A percentile compares a stretch with the other conserved stretches of the same genome.
These are phyloP conservation scores for Cladosporium oxysporum DNA, from an alignment of 2,329 filamentous ascomycete genomes.

Conservation along the genomic window DNA sequence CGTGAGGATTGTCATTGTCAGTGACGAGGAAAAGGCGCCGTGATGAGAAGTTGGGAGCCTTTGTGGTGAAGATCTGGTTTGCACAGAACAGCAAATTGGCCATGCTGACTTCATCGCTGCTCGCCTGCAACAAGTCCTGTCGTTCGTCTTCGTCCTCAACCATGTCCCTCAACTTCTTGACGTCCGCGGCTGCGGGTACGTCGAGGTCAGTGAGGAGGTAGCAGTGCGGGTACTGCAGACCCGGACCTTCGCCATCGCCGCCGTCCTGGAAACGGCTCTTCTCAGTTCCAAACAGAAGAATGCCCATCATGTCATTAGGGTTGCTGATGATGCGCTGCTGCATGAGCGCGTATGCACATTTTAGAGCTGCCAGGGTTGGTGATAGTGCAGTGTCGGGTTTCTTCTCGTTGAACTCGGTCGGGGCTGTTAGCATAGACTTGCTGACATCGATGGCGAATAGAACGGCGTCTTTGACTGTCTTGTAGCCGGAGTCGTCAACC, in stretches of 20 bases:
- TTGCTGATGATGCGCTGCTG: conserved; percentile 98
- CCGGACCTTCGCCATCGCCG: conserved; percentile 51
- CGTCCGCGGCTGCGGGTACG: conserved; percentile 81
- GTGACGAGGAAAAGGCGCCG: conserved; percentile 93
- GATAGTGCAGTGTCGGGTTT: conserved; percentile 73
- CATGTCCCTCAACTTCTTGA: conserved; percentile 74
- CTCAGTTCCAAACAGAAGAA: conserved; percentile 87
- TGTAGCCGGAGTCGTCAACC: conserved; percentile 74
- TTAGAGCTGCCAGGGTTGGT: conserved; percentile 78
- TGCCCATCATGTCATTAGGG: conserved; percentile 95
- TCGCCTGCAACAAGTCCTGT: conserved; percentile 67
- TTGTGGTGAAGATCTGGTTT: conserved; percentile 95
- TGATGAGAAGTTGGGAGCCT: conserved; percentile 90
- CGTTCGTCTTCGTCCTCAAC: conserved; percentile 77
- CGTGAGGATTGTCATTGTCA: conserved; percentile 85
- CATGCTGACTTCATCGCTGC: conserved; percentile 73
- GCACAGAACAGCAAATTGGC: conserved; percentile 90
- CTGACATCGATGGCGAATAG: conserved; percentile 93
- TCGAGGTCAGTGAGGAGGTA: conserved; percentile 89
- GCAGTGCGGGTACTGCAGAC: conserved; percentile 79
- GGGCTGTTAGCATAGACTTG: conserved; percentile 75
- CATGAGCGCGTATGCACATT: conserved; percentile 94
- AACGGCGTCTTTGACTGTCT: conserved; percentile 94
- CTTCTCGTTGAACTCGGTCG: conserved; percentile 66
- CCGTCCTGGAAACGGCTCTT: conserved; percentile 76